Evolutionary conservation across 2,329 filamentous ascomycete genomes (phyloP).

Genomic region (Aotearoamyces nothofagi): DNA sequence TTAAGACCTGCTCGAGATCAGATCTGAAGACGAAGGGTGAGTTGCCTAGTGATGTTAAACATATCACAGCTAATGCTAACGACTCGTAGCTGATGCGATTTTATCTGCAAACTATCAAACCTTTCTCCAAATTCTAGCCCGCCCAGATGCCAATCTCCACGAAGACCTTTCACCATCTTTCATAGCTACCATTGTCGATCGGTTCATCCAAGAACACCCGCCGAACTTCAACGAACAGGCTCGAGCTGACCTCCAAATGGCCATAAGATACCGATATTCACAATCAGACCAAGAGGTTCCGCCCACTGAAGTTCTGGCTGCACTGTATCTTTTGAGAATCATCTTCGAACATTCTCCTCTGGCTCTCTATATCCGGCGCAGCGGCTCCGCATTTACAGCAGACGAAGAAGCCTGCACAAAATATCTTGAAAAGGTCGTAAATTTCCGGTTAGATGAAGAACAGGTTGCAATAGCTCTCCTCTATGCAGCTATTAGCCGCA

Average conservation of each 20-base stretch:
- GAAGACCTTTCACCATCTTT: conserved; percentile 54
- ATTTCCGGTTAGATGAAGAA: conserved; percentile 57
- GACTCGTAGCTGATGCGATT: conserved; percentile 43
- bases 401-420: conserved; percentile 52
- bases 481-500: conserved; percentile 43
- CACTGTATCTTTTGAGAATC: conserved; percentile 53
- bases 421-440: conserved; percentile 36
- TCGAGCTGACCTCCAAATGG: conserved; percentile 50
- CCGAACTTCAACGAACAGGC: conserved; percentile 69
- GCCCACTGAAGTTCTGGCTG: conserved; percentile 56
- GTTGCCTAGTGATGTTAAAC: conserved; percentile 9
- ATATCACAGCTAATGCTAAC: conserved; percentile 3
- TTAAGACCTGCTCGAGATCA: conserved; percentile 64
- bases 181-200: conserved; percentile 68
- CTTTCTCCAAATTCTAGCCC: conserved; percentile 64
- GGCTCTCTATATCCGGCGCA: conserved; percentile 55
- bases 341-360: conserved; percentile 44
- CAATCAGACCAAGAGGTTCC: conserved; percentile 47
- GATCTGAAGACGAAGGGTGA: conserved; percentile 84
- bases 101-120: conserved; percentile 63
- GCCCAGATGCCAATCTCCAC: conserved; percentile 44
- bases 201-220: conserved; percentile 74
- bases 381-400: conserved; percentile 59
- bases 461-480: conserved; percentile 72
- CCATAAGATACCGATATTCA: conserved; percentile 50